Evolutionary conservation across 768 basidiomycete genomes (phyloP).

Genomic region (Macrolepiota fuliginosa): DNA sequence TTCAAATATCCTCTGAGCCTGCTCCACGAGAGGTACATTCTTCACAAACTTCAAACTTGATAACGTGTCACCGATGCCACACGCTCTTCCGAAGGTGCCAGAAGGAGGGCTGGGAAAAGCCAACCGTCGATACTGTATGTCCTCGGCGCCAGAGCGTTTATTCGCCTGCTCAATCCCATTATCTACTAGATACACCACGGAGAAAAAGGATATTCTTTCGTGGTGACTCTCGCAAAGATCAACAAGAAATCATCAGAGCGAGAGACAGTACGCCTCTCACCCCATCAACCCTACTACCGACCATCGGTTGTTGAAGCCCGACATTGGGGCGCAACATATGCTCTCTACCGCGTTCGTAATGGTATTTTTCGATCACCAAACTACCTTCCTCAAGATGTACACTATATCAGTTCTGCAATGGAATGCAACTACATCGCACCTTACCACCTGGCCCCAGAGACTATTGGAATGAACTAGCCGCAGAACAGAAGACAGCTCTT

Average conservation of each 20-base stretch:
- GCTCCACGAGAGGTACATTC: slow-evolving; percentile 68
- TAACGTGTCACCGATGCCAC: background rate
- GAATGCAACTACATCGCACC: slow-evolving; percentile 67
- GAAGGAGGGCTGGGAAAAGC: slow-evolving; percentile 87
- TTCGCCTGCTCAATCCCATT: slow-evolving; percentile 8
- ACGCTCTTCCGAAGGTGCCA: slow-evolving; percentile 58
- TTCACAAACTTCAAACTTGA: background rate
- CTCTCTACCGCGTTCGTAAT: slow-evolving; percentile 77
- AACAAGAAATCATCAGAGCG: slow-evolving; percentile 70
- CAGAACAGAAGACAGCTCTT: slow-evolving; percentile 64
- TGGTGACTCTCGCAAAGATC: slow-evolving; percentile 60
- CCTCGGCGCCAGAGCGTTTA: background rate
- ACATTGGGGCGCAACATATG: slow-evolving; percentile 89
- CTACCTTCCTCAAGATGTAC: slow-evolving; percentile 25
- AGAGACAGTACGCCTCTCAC: slow-evolving; percentile 70
- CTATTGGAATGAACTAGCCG: slow-evolving; percentile 79
- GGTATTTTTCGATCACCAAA: slow-evolving; percentile 12
- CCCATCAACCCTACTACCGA: slow-evolving; percentile 67
- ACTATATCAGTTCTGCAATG: slow-evolving; percentile 64
- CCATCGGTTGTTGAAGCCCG: slow-evolving; percentile 78
- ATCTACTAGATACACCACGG: slow-evolving; percentile 40
- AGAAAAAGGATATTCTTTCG: slow-evolving; percentile 56
- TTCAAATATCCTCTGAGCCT: slow-evolving; percentile 82
- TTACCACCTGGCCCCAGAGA: slow-evolving; percentile 84
- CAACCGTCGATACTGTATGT: slow-evolving; percentile 71